A percentile compares a stretch with the other conserved stretches of the same genome.
These are phyloP conservation scores for Candida dubliniensis DNA, from an alignment of 1,139 yeast genomes.

Conservation along the genomic window DNA sequence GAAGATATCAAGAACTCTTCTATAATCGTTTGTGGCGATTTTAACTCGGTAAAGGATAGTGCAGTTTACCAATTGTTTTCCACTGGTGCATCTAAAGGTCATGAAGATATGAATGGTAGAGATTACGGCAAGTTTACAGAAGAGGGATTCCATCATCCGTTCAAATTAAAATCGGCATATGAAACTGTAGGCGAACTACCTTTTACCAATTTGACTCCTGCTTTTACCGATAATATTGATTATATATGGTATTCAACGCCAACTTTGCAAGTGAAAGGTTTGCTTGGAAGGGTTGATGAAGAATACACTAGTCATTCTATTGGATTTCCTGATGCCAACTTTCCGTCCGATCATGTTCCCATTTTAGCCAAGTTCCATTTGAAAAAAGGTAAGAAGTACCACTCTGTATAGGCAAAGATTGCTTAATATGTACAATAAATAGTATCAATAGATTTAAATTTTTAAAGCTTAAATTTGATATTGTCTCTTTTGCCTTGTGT, in stretches of 20 bases:
- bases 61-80: constrained; percentile 92
- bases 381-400: constrained; percentile 43
- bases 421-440: too few species aligned
- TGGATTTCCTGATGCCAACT: constrained; percentile 92
- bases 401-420: constrained; percentile 3
- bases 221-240: constrained; percentile 90
- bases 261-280: constrained; percentile 75
- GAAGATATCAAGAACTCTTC: constrained; percentile 69
- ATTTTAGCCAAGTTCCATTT: constrained; percentile 74
- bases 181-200: constrained; percentile 85
- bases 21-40: constrained; percentile 89
- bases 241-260: constrained; percentile 92
- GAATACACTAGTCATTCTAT: constrained; percentile 74
- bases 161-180: constrained; percentile 84
- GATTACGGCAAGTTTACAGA: constrained; percentile 91
- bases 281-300: constrained; percentile 80
- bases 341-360: constrained; percentile 94
- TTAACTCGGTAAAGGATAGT: constrained; percentile 81
- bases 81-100: constrained; percentile 71
- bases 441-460: too few species aligned
- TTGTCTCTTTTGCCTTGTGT: too few species aligned
- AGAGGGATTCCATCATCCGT: constrained; percentile 80
- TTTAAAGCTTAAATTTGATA: too few species aligned
- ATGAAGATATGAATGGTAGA: constrained; percentile 78
- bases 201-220: constrained; percentile 91